Conservation (phyloP, 805 yeast genomes). For the Diddensiella transvaalensis region DNA sequence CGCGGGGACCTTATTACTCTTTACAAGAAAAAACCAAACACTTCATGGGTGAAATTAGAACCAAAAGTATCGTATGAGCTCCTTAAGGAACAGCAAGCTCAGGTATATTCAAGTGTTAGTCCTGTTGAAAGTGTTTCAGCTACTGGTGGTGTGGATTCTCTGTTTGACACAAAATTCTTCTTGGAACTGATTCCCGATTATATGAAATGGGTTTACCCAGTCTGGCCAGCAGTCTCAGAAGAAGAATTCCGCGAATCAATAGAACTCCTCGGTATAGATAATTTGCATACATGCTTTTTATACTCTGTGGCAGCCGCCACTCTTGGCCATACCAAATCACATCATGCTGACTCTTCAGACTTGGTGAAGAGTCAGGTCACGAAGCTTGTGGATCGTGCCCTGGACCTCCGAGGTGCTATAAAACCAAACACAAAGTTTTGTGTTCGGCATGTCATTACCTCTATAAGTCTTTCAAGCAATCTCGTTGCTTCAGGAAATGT, state of each 20-base stretch:
- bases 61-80: background rate
- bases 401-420: constrained; percentile 11
- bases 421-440: constrained; percentile 1
- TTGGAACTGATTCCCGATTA: constrained; percentile 6
- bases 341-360: background rate
- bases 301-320: constrained; percentile 15
- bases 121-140: background rate
- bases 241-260: constrained; percentile 11
- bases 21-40: constrained; percentile 4
- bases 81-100: background rate
- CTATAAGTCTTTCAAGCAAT: constrained; percentile 9
- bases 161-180: constrained; percentile 7
- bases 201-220: constrained; percentile 12
- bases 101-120: background rate
- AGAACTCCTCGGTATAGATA: background rate
- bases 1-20: constrained; percentile 11
- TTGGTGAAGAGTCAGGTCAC: background rate
- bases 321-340: constrained; percentile 7
- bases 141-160: background rate
- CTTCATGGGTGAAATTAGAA: background rate
- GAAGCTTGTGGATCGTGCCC: constrained; percentile 9
- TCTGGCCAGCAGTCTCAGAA: constrained; percentile 12
- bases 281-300: constrained; percentile 9
- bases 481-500: constrained; percentile 11
- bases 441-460: constrained; percentile 10